These are phyloP conservation scores for Crataegus laevigata DNA, from an alignment of 306 rosid species.

Conservation along the genomic window DNA sequence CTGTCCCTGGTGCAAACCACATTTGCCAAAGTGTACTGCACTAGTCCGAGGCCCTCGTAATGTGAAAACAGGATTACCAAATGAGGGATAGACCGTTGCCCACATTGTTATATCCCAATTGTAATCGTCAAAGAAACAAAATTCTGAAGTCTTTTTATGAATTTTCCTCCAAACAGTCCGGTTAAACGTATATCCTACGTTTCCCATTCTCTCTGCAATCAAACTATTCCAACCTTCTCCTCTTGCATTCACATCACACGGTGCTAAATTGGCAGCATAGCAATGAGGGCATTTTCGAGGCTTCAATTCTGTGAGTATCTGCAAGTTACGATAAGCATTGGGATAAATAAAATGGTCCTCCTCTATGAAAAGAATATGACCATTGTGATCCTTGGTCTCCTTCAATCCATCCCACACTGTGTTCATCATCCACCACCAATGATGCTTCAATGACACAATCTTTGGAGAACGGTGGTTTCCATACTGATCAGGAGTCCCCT, in stretches of 20 bases:
- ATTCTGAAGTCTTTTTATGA: constrained; percentile 61
- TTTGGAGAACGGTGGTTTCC: constrained; percentile 77
- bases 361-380: constrained; percentile 86
- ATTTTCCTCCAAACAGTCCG: constrained; percentile 85
- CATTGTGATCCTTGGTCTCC: constrained; percentile 52
- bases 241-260: constrained; percentile 84
- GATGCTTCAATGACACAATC: constrained; percentile 93
- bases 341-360: constrained; percentile 90
- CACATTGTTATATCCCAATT: constrained; percentile 99
- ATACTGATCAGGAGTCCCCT: constrained; percentile 84
- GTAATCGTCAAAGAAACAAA: constrained; percentile 87
- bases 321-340: constrained; percentile 81
- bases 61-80: constrained; percentile 78
- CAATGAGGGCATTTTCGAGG: constrained; percentile 74
- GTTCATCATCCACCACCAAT: constrained; percentile 99
- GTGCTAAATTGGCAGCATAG: constrained; percentile 90
- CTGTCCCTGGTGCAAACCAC: constrained; percentile 98
- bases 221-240: constrained; percentile 69
- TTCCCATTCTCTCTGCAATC: constrained; percentile 96
- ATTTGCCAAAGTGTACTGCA: constrained; percentile 87
- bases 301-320: constrained; percentile 55
- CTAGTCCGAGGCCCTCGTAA: constrained; percentile 83
- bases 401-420: constrained; percentile 82
- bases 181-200: constrained; percentile 79
- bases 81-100: constrained; percentile 95